These are phyloP conservation scores for Fusarium oxysporum DNA, from an alignment of 2,329 filamentous ascomycete genomes.

Conservation along the genomic window DNA sequence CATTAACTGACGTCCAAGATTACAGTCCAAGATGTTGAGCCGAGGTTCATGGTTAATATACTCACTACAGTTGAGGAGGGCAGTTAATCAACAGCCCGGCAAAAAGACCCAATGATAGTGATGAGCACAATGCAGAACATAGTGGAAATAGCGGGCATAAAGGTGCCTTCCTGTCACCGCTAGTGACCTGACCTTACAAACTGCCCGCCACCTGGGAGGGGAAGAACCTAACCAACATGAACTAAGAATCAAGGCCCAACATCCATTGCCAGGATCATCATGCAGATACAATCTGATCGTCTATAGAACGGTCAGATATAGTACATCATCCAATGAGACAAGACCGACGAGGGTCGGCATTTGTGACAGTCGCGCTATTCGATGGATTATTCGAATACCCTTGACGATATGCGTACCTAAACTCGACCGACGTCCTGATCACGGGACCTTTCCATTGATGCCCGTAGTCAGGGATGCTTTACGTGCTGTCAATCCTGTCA, in stretches of 20 bases:
- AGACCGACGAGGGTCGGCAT: background rate
- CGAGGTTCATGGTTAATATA: slow-evolving; percentile 18
- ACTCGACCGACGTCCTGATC: background rate
- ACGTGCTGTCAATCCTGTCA: slow-evolving; percentile 3
- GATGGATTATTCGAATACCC: slow-evolving; percentile 1
- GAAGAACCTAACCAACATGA: background rate
- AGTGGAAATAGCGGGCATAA: background rate
- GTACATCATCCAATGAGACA: background rate
- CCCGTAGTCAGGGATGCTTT: background rate
- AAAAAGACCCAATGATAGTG: background rate
- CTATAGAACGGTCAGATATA: slow-evolving; percentile 1
- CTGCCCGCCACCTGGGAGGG: background rate
- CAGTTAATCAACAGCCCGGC: background rate
- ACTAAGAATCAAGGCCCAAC: background rate
- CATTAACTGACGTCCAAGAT: background rate
- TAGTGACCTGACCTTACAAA: background rate
- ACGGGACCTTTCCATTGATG: background rate
- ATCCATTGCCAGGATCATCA: background rate
- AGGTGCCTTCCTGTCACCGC: background rate
- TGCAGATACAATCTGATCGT: slow-evolving; percentile 3
- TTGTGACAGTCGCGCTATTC: background rate
- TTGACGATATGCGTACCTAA: background rate
- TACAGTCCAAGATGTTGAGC: background rate
- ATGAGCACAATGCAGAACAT: background rate
- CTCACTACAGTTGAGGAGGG: background rate